phyloP scores from a whole-genome alignment of 2,329 filamentous ascomycete genomes.

The Trichophyton mentagrophytes region DNA sequence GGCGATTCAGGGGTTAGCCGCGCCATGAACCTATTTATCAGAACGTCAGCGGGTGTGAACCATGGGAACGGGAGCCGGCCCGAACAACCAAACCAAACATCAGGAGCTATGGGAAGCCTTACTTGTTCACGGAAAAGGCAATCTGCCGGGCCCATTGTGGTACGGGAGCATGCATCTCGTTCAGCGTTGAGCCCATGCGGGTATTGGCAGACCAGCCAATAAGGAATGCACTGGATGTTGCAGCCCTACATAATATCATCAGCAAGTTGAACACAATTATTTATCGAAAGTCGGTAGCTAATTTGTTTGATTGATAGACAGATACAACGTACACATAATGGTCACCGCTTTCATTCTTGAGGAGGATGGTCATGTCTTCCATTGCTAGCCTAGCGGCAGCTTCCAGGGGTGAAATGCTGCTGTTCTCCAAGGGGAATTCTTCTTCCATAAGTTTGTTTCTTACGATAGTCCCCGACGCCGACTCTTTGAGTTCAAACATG shows the following conservation, averaged over 20 bases:
- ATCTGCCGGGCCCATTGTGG: constrained; percentile 39
- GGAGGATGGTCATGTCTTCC: constrained; percentile 41
- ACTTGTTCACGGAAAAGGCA: constrained; percentile 33
- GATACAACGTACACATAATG: constrained; percentile 34
- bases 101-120: constrained; percentile 12
- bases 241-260: constrained; percentile 25
- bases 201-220: constrained; percentile 40
- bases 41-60: neutral
- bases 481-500: constrained; percentile 27
- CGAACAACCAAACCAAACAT: neutral
- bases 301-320: neutral
- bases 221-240: constrained; percentile 42
- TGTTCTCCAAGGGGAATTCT: constrained; percentile 24
- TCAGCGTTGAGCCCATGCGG: constrained; percentile 39
- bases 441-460: constrained; percentile 36
- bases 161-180: constrained; percentile 36
- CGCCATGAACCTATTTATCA: constrained; percentile 31
- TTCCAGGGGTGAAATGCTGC: constrained; percentile 35
- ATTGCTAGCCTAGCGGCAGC: constrained; percentile 38
- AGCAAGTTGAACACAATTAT: neutral
- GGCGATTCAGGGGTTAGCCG: constrained; percentile 32
- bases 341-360: constrained; percentile 34
- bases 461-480: constrained; percentile 21
- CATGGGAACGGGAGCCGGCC: neutral
- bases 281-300: neutral